These are phyloP conservation scores for Chamaecrista fasciculata DNA, from an alignment of 306 rosid genomes.

Conservation along the genomic window DNA sequence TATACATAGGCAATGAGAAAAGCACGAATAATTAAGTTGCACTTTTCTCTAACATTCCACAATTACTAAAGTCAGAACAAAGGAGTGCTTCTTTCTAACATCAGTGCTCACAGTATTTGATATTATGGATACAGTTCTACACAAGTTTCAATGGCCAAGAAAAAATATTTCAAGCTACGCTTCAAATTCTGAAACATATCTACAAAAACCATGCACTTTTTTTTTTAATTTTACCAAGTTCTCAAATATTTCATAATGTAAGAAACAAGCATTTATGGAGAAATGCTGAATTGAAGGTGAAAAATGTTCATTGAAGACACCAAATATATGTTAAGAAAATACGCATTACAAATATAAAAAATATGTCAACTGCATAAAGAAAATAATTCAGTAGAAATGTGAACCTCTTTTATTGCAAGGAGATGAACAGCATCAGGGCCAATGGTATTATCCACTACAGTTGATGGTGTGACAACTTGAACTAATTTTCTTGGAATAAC, in stretches of 20 bases:
- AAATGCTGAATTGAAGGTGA: not conserved
- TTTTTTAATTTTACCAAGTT: not conserved
- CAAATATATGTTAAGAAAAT: conserved; percentile 4
- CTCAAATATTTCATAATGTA: not conserved
- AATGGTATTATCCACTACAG: conserved; percentile 61
- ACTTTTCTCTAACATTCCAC: not conserved
- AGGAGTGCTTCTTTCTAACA: not conserved
- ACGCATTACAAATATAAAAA: not conserved
- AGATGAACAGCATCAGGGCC: conserved; percentile 91
- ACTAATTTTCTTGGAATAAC: conserved; percentile 68
- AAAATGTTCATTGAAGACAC: conserved; percentile 1
- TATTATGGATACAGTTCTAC: not conserved
- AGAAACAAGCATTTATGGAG: not conserved
- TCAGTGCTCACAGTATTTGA: not conserved
- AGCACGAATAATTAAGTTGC: not conserved
- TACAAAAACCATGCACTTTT: not conserved
- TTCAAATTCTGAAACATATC: not conserved
- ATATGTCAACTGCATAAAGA: not conserved
- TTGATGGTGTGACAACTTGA: conserved; percentile 89
- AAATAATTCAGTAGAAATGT: conserved; percentile 11
- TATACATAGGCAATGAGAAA: not conserved
- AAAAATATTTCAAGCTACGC: not conserved
- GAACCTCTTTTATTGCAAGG: conserved; percentile 87
- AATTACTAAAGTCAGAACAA: not conserved
- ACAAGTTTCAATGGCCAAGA: not conserved